A percentile compares a stretch with the other conserved stretches of the same genome.
These are phyloP conservation scores for Bipolaris sorokiniana DNA, from an alignment of 2,329 filamentous ascomycete species.

Conservation along the genomic window DNA sequence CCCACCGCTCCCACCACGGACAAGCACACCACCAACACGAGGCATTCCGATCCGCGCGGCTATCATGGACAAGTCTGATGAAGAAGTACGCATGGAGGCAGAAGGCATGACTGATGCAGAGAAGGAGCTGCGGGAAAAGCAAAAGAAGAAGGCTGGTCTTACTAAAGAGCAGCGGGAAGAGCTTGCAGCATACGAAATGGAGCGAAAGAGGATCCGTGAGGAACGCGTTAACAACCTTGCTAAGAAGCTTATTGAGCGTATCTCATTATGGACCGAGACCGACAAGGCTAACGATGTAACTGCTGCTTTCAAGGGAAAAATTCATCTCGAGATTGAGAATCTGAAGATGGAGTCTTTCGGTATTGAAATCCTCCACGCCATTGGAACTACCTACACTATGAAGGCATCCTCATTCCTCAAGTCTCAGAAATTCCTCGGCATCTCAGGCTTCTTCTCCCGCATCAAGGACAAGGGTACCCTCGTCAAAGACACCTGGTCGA, in stretches of 20 bases:
- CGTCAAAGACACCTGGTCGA: constrained; percentile 98
- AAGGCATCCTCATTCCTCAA: constrained; percentile 90
- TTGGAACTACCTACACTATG: constrained; percentile 86
- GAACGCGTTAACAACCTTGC: constrained; percentile 86
- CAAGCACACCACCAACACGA: constrained; percentile 58
- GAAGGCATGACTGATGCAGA: constrained; percentile 73
- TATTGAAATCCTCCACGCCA: constrained; percentile 92
- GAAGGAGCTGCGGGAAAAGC: constrained; percentile 76
- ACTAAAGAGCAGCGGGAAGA: constrained; percentile 94
- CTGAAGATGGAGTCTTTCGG: constrained; percentile 99
- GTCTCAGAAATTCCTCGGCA: constrained; percentile 95
- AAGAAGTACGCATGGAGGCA: constrained; percentile 70
- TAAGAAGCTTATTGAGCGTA: constrained; percentile 84
- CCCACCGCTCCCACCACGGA: constrained; percentile 50
- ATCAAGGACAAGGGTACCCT: constrained; percentile 96
- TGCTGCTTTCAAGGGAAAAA: constrained; percentile 90
- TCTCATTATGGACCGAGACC: constrained; percentile 96
- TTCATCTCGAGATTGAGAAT: constrained; percentile 91
- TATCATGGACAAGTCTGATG: constrained; percentile 86
- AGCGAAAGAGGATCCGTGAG: constrained; percentile 81
- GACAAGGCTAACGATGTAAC: constrained; percentile 89
- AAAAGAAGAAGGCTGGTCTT: constrained; percentile 87
- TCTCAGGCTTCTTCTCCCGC: constrained; percentile 90
- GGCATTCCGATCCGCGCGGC: constrained; percentile 79
- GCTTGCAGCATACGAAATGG: constrained; percentile 83